These are phyloP conservation scores for Psidium guajava DNA, from an alignment of 345 rosid species.

Conservation along the genomic window DNA sequence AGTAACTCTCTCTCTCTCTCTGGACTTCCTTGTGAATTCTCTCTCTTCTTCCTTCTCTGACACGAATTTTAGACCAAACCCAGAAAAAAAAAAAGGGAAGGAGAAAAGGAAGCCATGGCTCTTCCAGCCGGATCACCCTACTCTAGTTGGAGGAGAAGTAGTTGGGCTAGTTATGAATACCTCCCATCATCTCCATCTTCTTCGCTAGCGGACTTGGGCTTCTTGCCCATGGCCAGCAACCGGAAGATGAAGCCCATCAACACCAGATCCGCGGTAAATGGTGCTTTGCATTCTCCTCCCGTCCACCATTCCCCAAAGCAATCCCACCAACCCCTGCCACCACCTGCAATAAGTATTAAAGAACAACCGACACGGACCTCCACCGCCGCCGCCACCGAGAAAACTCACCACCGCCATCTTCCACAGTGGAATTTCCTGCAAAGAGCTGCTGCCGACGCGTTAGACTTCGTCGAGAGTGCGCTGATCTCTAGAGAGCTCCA, in stretches of 20 bases:
- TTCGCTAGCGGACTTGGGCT: constrained; percentile 10
- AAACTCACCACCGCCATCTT: background rate
- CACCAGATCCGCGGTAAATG: background rate
- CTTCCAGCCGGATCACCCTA: constrained; percentile 18
- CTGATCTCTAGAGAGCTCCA: constrained; percentile 46
- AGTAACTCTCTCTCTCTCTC: background rate
- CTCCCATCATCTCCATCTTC: background rate
- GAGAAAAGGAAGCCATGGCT: constrained; percentile 21
- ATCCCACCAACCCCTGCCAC: background rate
- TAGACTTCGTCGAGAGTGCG: constrained; percentile 55
- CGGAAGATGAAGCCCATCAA: constrained; percentile 6
- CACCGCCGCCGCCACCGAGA: background rate
- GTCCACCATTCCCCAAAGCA: constrained; percentile 43
- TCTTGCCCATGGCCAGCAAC: background rate
- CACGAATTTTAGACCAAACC: background rate
- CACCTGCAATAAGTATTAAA: constrained; percentile 7
- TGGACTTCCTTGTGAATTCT: background rate
- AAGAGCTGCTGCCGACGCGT: constrained; percentile 44
- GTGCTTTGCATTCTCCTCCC: constrained; percentile 37
- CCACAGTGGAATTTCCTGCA: constrained; percentile 54
- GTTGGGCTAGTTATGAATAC: background rate
- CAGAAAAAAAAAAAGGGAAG: background rate
- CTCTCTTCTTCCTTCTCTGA: background rate
- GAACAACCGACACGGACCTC: constrained; percentile 10
- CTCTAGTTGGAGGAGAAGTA: constrained; percentile 10